These are phyloP conservation scores for Colletotrichum trifolii DNA, from an alignment of 2,329 filamentous ascomycete genomes.

Conservation along the genomic window DNA sequence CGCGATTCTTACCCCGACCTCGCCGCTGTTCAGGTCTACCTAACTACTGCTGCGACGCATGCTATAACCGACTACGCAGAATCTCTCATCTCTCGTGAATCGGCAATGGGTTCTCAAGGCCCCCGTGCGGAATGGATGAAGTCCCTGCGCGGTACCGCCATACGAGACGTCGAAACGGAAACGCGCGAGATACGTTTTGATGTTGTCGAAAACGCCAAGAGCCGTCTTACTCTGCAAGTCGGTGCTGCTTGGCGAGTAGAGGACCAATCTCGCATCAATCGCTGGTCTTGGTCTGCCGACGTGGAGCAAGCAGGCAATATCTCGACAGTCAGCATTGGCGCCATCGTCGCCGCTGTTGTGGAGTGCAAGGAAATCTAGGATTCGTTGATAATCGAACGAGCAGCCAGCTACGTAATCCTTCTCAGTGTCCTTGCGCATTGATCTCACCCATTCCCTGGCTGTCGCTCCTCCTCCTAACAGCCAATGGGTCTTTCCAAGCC, in stretches of 20 bases:
- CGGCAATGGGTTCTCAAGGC: conserved; percentile 10
- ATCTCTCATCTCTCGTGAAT: conserved; percentile 28
- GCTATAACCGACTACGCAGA: conserved; percentile 52
- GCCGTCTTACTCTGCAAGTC: conserved; percentile 39
- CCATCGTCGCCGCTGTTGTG: conserved; percentile 31
- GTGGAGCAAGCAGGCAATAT: background rate
- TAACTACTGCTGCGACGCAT: conserved; percentile 55
- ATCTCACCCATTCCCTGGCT: background rate
- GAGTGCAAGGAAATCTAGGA: conserved; percentile 30
- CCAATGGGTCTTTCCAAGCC: too few relatives aligned
- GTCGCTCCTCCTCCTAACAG: background rate
- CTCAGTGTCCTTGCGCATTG: background rate
- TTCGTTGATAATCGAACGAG: too few relatives aligned
- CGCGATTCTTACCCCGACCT: conserved; percentile 57
- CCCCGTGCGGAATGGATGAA: conserved; percentile 42
- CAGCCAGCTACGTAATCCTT: too few relatives aligned
- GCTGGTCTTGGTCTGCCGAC: conserved; percentile 46
- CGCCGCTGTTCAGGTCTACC: conserved; percentile 57
- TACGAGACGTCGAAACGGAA: conserved; percentile 44
- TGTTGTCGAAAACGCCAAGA: conserved; percentile 39
- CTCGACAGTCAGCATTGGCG: conserved; percentile 5
- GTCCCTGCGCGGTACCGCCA: conserved; percentile 46
- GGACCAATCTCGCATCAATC: conserved; percentile 34
- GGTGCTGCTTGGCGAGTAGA: conserved; percentile 36
- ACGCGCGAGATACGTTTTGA: conserved; percentile 47